Conservation (phyloP, 2,329 filamentous ascomycete species). For the Metarhizium anisopliae region DNA sequence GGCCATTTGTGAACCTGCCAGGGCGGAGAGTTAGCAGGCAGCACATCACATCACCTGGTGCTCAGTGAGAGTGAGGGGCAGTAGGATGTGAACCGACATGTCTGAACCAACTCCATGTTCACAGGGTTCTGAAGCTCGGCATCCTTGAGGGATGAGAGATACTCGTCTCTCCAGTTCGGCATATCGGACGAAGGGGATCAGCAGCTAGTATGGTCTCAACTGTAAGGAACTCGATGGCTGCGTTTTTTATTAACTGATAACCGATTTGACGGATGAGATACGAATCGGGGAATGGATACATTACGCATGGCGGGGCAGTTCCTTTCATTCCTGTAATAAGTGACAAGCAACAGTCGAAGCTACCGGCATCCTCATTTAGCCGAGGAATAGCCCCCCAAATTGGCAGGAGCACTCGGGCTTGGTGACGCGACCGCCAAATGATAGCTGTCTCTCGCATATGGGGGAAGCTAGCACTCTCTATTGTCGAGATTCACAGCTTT, state of each 20-base stretch:
- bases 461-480: not conserved
- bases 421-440: not conserved
- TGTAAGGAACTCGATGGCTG: not conserved
- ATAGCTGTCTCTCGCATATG: not conserved
- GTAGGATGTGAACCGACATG: constrained; percentile 49
- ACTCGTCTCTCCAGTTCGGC: constrained; percentile 74
- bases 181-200: constrained; percentile 21
- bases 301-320: constrained; percentile 3
- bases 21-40: constrained; percentile 15
- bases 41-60: not conserved
- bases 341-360: not conserved
- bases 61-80: constrained; percentile 6
- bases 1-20: constrained; percentile 52
- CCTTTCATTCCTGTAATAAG: not conserved
- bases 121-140: constrained; percentile 58
- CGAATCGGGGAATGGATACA: too few relatives aligned
- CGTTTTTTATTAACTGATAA: not conserved
- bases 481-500: not conserved
- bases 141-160: constrained; percentile 64
- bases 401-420: constrained; percentile 1
- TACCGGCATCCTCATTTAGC: constrained; percentile 12
- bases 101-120: constrained; percentile 61
- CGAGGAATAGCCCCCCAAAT: constrained; percentile 21
- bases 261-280: too few relatives aligned
- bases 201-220: not conserved